phyloP scores from a whole-genome alignment of 768 basidiomycete genomes.

The Pleurotus djamor region DNA sequence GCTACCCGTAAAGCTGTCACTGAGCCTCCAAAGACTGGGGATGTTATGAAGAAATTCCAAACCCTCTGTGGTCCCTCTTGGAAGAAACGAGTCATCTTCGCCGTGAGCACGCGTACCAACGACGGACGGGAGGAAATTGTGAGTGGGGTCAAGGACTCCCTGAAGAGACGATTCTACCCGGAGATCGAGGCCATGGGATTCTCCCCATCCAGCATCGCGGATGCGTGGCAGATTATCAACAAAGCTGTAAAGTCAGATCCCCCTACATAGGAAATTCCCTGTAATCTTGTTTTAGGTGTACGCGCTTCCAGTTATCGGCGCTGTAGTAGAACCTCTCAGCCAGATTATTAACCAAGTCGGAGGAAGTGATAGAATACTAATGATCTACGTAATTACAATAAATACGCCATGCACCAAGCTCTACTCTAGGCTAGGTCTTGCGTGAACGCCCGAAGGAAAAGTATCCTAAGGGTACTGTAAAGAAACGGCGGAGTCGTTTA shows the following conservation, averaged over 20 bases:
- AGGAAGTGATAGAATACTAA: neutral
- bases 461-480: neutral
- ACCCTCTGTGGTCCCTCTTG: neutral
- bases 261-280: neutral
- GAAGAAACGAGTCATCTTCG: neutral
- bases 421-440: too few species aligned
- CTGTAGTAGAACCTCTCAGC: too few species aligned
- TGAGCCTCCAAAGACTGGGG: neutral
- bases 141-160: neutral
- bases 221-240: neutral
- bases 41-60: neutral
- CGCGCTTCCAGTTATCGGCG: too few species aligned
- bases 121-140: neutral
- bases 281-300: too few species aligned
- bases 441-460: neutral
- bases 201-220: neutral
- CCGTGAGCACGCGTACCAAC: neutral
- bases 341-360: too few species aligned
- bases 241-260: neutral
- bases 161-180: neutral
- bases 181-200: neutral
- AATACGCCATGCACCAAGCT: neutral
- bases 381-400: neutral
- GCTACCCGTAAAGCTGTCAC: neutral
- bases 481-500: constrained; percentile 5